Percentiles rank a stretch among this genome's conserved stretches.
These are phyloP conservation scores for Hypholoma sublateritium DNA, from an alignment of 768 basidiomycete species.

Conservation along the genomic window DNA sequence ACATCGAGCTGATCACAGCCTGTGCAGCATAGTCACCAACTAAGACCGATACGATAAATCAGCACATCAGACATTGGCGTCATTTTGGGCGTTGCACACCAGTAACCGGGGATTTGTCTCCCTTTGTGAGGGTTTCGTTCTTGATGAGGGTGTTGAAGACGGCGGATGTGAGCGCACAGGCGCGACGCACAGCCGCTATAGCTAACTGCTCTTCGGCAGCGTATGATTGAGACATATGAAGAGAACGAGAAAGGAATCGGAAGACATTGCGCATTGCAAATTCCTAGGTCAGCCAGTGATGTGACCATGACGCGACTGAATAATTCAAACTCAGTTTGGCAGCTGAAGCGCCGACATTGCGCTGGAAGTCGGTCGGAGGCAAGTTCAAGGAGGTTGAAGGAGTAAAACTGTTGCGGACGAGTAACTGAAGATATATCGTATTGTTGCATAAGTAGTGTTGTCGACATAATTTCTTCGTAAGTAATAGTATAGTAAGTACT, in stretches of 20 bases:
- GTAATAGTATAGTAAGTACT: too few relatives aligned
- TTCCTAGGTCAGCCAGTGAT: too few relatives aligned
- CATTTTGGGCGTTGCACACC: constrained; percentile 39
- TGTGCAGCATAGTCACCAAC: constrained; percentile 96
- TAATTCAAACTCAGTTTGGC: too few relatives aligned
- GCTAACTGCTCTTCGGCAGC: constrained; percentile 78
- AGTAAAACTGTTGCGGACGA: too few relatives aligned
- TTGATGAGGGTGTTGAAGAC: constrained; percentile 86
- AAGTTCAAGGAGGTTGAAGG: too few relatives aligned
- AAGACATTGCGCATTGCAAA: constrained; percentile 6
- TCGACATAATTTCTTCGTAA: too few relatives aligned
- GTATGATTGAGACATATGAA: constrained; percentile 52
- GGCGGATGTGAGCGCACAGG: constrained; percentile 78
- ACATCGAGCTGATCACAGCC: constrained; percentile 83
- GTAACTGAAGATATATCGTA: too few relatives aligned
- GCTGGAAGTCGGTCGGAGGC: too few relatives aligned
- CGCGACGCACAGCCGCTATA: constrained; percentile 82
- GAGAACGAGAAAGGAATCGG: constrained; percentile 15
- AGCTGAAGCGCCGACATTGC: too few relatives aligned
- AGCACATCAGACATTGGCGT: neutral
- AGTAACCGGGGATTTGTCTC: constrained; percentile 91
- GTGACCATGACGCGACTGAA: too few relatives aligned
- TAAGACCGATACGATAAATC: constrained; percentile 24
- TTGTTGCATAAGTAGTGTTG: too few relatives aligned
- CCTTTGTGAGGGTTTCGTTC: constrained; percentile 85